Conservation (phyloP, 768 basidiomycete species). For the Filobasidium wieringae region DNA sequence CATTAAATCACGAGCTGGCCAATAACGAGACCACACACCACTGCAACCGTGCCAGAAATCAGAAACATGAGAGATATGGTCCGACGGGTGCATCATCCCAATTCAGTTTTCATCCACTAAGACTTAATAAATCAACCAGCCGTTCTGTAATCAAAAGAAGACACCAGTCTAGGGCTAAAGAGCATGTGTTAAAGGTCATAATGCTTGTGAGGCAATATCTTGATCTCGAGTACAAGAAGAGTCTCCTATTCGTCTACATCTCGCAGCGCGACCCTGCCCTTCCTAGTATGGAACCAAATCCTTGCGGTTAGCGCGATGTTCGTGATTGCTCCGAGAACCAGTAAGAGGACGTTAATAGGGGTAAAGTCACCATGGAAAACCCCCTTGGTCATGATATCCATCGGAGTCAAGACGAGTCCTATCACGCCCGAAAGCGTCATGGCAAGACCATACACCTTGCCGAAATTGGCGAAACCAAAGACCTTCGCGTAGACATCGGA, state of each 20-base stretch:
- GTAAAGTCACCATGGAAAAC: slow-evolving; percentile 34
- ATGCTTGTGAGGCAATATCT: too few species aligned
- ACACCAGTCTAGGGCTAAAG: too few species aligned
- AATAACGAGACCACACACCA: too few species aligned
- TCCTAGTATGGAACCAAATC: slow-evolving; percentile 8
- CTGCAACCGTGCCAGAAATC: too few species aligned
- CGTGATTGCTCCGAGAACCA: slow-evolving; percentile 23
- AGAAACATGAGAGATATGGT: too few species aligned
- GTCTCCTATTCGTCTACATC: slow-evolving; percentile 8
- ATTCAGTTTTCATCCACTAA: too few species aligned
- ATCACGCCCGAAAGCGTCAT: slow-evolving; percentile 38
- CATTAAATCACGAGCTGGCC: too few species aligned
- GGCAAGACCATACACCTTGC: slow-evolving; percentile 39
- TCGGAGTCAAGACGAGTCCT: slow-evolving; percentile 36
- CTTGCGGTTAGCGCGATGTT: slow-evolving; percentile 10
- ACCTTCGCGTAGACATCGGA: slow-evolving; percentile 24
- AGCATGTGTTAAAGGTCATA: too few species aligned
- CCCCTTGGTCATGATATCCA: slow-evolving; percentile 37
- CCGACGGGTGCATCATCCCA: too few species aligned
- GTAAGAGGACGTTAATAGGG: slow-evolving; percentile 28
- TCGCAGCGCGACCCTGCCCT: slow-evolving; percentile 11
- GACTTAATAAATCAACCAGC: too few species aligned
- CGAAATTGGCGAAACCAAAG: slow-evolving; percentile 37
- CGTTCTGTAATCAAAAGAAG: too few species aligned
- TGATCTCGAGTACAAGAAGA: neutral